Conservation (phyloP, 768 basidiomycete species). For the Dacryopinax primogenitus region DNA sequence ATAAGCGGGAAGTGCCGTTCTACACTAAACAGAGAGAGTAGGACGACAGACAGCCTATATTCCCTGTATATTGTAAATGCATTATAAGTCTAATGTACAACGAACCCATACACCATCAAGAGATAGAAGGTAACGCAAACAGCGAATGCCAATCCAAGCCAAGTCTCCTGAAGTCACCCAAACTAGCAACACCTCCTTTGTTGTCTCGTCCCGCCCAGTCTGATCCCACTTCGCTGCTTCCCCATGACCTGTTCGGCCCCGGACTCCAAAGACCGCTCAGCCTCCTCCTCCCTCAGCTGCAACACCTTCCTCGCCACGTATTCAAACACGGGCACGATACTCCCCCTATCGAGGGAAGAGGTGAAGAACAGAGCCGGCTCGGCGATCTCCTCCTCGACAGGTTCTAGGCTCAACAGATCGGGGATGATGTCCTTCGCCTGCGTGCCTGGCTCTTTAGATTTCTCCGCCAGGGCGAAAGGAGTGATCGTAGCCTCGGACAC, state of each 20-base stretch:
- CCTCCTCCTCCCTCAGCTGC: not conserved
- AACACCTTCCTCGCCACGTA: not conserved
- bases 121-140: not conserved
- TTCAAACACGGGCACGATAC: not conserved
- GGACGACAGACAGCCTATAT: not conserved
- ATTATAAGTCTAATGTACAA: conserved; percentile 1
- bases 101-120: not conserved
- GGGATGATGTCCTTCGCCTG: not conserved
- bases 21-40: not conserved
- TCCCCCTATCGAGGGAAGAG: not conserved
- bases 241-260: not conserved
- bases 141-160: not conserved
- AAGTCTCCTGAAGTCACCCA: not conserved
- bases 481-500: not conserved
- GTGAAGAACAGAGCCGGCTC: conserved; percentile 7
- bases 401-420: not conserved
- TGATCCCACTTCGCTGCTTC: not conserved
- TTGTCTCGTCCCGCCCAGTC: not conserved
- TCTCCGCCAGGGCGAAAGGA: not conserved
- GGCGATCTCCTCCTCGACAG: not conserved
- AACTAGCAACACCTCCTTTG: not conserved
- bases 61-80: not conserved
- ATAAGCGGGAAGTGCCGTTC: not conserved
- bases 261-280: not conserved
- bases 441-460: not conserved